Percentiles rank a stretch among this genome's conserved stretches.
These are phyloP conservation scores for Xylaria acuta DNA, from an alignment of 495 filamentous ascomycete species.

Conservation along the genomic window DNA sequence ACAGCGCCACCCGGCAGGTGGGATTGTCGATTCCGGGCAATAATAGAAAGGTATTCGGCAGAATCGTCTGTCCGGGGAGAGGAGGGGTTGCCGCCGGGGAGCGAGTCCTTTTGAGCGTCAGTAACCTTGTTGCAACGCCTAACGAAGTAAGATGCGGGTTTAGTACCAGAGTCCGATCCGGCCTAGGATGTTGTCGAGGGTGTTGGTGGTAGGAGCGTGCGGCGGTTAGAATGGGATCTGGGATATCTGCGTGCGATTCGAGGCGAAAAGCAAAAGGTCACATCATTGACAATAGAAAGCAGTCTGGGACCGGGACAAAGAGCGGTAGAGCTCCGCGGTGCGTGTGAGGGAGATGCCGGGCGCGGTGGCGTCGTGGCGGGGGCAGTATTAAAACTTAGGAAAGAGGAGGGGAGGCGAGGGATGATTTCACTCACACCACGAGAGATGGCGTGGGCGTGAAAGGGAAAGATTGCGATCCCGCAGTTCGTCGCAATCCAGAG, in stretches of 20 bases:
- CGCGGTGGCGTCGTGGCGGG: neutral
- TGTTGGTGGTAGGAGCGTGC: neutral
- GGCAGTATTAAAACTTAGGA: neutral
- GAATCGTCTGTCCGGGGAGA: slow-evolving; percentile 10
- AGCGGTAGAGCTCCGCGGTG: slow-evolving; percentile 5
- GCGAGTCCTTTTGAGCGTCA: neutral
- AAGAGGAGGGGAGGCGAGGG: neutral
- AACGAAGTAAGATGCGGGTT: neutral
- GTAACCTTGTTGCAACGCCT: neutral
- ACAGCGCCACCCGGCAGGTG: slow-evolving; percentile 35
- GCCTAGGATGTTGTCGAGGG: neutral
- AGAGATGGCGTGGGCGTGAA: neutral
- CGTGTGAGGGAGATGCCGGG: neutral
- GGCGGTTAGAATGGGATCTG: neutral
- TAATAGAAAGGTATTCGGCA: slow-evolving; percentile 25
- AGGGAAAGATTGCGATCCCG: slow-evolving; percentile 28
- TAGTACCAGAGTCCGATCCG: neutral
- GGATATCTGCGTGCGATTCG: slow-evolving; percentile 17
- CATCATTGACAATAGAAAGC: slow-evolving; percentile 16
- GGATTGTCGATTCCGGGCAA: slow-evolving; percentile 27
- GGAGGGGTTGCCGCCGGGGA: neutral
- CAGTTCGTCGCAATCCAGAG: slow-evolving; percentile 26
- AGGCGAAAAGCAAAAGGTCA: slow-evolving; percentile 7
- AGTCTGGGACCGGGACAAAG: neutral
- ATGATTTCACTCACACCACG: slow-evolving; percentile 4